Evolutionary conservation across 176 grass and related monocot species (phyloP).

Genomic region (Phragmites australis): DNA sequence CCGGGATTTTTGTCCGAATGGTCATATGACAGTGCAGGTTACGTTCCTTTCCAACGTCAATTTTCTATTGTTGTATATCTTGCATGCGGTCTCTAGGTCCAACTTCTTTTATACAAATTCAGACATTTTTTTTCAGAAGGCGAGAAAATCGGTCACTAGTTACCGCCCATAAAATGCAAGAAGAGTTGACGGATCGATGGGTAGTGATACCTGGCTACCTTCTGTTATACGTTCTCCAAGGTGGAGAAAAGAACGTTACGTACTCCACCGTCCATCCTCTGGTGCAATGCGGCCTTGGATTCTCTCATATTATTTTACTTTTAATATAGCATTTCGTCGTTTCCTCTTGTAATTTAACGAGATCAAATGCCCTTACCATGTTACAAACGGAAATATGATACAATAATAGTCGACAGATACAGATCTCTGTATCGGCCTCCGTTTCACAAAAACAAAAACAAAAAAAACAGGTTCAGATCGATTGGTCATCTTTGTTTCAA

Average conservation of each 20-base stretch:
- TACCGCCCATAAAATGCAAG: not conserved
- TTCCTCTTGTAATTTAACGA: not conserved
- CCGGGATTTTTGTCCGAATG: not conserved
- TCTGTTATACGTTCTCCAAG: not conserved
- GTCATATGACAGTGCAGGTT: not conserved
- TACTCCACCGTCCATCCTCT: not conserved
- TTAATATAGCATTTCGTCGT: not conserved
- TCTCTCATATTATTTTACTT: not conserved
- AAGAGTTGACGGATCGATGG: not conserved
- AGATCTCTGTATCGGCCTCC: not conserved
- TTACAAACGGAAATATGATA: slow-evolving; percentile 6
- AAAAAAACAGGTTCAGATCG: not conserved
- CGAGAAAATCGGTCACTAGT: not conserved
- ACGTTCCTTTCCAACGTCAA: not conserved
- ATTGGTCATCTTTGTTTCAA: not conserved
- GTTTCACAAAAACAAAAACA: too few relatives aligned
- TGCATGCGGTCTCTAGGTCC: not conserved
- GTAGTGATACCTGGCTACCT: not conserved
- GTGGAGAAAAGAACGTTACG: not conserved
- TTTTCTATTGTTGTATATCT: not conserved
- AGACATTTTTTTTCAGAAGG: not conserved
- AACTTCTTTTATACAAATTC: not conserved
- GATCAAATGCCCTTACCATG: not conserved
- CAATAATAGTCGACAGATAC: slow-evolving; percentile 2
- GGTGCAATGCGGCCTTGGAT: slow-evolving; percentile 25